Evolutionary conservation across 441 rosid genomes (phyloP).

Genomic region (Syzygium syzygioides): DNA sequence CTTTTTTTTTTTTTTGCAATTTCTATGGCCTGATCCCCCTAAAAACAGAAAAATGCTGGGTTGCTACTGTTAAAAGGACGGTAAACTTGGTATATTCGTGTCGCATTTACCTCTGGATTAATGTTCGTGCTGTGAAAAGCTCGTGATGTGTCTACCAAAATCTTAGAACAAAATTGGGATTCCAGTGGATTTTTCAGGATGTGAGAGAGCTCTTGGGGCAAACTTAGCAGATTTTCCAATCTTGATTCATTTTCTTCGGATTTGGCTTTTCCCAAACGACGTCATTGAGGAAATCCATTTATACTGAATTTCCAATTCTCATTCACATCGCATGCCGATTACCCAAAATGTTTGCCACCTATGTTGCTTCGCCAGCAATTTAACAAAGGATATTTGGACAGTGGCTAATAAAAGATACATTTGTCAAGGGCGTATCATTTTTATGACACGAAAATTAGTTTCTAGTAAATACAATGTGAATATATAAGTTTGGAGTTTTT

Average conservation of each 20-base stretch:
- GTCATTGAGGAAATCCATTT: not conserved
- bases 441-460: rapidly evolving
- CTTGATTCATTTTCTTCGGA: rapidly evolving
- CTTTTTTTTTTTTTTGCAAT: not conserved
- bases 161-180: not conserved
- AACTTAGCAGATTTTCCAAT: not conserved
- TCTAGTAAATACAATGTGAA: rapidly evolving
- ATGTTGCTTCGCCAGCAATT: not conserved
- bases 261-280: not conserved
- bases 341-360: not conserved
- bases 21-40: not conserved
- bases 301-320: rapidly evolving
- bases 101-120: too few species aligned
- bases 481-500: not conserved
- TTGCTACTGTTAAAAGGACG: too few species aligned
- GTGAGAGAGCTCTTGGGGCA: not conserved
- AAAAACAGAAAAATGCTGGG: too few species aligned
- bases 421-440: rapidly evolving
- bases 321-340: rapidly evolving
- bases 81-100: not conserved
- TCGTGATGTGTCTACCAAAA: too few species aligned
- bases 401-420: not conserved
- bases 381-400: not conserved
- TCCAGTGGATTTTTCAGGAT: rapidly evolving
- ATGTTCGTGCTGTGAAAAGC: too few species aligned